Base-by-base conservation (phyloP, 176 grass and related monocot species). In the Eleusine coracana region DNA sequence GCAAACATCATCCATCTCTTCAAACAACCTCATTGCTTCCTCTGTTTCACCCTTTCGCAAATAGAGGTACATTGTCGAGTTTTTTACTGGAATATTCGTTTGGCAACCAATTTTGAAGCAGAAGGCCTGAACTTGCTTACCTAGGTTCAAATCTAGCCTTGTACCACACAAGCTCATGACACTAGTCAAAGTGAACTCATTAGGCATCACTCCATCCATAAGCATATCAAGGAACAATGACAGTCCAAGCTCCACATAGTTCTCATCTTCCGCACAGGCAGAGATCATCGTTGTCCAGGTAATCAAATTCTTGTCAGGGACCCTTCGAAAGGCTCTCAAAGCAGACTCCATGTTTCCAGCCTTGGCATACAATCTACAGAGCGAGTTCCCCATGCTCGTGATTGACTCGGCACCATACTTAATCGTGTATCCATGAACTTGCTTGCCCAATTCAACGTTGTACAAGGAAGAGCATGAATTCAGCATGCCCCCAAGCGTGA, bases 231-330 rank as follows among this genome's bases (percentile, higher is more conserved):
- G 52, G 55, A 97, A 94, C 52, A 97, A 51, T 13, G 28, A 80
- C 66, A 97, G 10, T 25, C 94, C 94, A 85, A 90, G 82, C 21
- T 90, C 86, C 9, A 84, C 20, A 9, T 38, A 81, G 5, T 92
- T 84, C 37, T 86, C 91, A 34, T 86, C 88, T 62, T 97, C 87
- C 7, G 84, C 92, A 23, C 89, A 97, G 42, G 89, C 82, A 10
- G 94, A 97, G 81, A 97, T 88, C 73, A 93, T 75, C 0, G 89
- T 79, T 5, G 92, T 97, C 94, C 94, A 97, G 1, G 94, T 92
- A 68, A 94, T 89, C 38, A 97, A 89, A 84, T 97, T 91, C 84
- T 88, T 97, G 28, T 86, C 74, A 23, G 84, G 88, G 20, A 89
- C 87, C 66, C 76, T 87, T 40, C n/a, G 23, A 27, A 97, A 97